Evolutionary conservation across 768 basidiomycete species (phyloP).

Genomic region (Gymnopilus junonius): DNA sequence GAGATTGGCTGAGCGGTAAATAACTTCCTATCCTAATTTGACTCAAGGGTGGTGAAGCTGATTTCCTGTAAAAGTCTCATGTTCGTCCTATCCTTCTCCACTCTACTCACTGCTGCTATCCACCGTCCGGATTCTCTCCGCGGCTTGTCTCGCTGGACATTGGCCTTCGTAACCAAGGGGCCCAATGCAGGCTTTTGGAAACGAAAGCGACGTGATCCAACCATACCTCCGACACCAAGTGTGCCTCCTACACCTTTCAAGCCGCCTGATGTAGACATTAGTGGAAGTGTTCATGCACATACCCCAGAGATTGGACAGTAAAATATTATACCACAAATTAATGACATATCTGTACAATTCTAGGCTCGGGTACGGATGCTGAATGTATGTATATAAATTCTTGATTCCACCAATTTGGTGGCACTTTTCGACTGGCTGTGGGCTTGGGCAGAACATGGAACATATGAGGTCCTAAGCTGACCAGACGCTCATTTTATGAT

Average conservation of each 20-base stretch:
- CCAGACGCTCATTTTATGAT: slow-evolving; percentile 83
- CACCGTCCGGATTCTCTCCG: slow-evolving; percentile 70
- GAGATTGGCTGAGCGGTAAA: slow-evolving; percentile 53
- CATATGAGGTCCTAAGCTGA: slow-evolving; percentile 3
- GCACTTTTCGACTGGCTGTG: background rate
- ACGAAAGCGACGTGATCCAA: slow-evolving; percentile 38
- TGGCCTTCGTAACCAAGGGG: slow-evolving; percentile 69
- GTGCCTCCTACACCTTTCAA: slow-evolving; percentile 22
- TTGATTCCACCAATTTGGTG: background rate
- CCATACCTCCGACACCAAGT: slow-evolving; percentile 32
- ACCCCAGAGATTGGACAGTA: slow-evolving; percentile 1
- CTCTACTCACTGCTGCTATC: slow-evolving; percentile 63
- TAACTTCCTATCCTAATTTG: background rate
- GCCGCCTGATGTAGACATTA: background rate
- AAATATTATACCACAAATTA: slow-evolving; percentile 1
- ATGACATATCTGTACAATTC: background rate
- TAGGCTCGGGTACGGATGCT: background rate
- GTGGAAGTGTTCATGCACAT: background rate
- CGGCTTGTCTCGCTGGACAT: slow-evolving; percentile 74
- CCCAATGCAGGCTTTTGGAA: slow-evolving; percentile 60
- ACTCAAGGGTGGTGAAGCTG: background rate
- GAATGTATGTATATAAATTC: background rate
- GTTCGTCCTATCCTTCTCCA: slow-evolving; percentile 67
- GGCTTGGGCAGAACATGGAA: background rate
- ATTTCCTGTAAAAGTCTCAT: slow-evolving; percentile 44